A percentile compares a stretch with the other conserved stretches of the same genome.
These are phyloP conservation scores for Abortiporus biennis DNA, from an alignment of 1,284 basidiomycete genomes.

Conservation along the genomic window DNA sequence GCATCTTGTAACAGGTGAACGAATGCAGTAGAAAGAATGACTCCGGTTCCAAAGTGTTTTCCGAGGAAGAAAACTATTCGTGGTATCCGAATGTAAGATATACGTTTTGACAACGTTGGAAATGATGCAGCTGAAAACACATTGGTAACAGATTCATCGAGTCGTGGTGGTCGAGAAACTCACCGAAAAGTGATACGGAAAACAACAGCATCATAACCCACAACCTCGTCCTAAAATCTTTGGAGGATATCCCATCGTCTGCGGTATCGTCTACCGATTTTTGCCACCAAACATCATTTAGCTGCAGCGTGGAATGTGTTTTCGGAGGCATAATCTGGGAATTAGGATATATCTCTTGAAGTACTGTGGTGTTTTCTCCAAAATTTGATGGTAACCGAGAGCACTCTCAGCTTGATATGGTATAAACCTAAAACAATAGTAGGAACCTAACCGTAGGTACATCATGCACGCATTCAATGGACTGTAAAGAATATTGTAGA, in stretches of 20 bases:
- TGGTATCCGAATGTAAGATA: slow-evolving; percentile 51
- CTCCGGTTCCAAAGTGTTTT: slow-evolving; percentile 79
- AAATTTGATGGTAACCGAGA: neutral
- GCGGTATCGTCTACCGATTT: too few species aligned
- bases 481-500: too few species aligned
- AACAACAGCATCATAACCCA: slow-evolving; percentile 28
- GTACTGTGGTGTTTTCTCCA: too few species aligned
- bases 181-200: slow-evolving; percentile 30
- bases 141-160: neutral
- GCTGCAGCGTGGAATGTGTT: too few species aligned
- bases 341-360: too few species aligned
- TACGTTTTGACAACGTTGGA: slow-evolving; percentile 52
- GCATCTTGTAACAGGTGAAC: slow-evolving; percentile 74
- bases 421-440: too few species aligned
- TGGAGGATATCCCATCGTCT: neutral
- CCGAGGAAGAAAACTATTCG: slow-evolving; percentile 68
- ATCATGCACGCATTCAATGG: too few species aligned
- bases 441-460: too few species aligned
- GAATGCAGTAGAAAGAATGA: slow-evolving; percentile 75
- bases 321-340: too few species aligned
- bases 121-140: slow-evolving; percentile 54
- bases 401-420: neutral
- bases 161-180: slow-evolving; percentile 7
- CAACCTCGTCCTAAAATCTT: slow-evolving; percentile 8
- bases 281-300: too few species aligned